Base-by-base conservation (phyloP, 768 basidiomycete genomes). In the Amanita molliuscula region DNA sequence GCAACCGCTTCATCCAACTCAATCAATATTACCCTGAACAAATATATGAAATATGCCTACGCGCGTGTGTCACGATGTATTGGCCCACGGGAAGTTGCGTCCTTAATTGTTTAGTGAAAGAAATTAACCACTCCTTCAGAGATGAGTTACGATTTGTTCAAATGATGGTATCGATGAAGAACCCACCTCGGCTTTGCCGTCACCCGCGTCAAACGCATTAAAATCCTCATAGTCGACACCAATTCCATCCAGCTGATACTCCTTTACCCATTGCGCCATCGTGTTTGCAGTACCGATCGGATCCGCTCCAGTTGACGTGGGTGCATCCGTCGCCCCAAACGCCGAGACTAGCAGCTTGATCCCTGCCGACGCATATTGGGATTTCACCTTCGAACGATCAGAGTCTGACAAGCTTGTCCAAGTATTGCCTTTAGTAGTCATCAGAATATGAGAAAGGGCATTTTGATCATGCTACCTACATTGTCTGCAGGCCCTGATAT, bases 141-240 rank as follows among this genome's bases (percentile, higher is more conserved):
- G 5, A 4, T 8, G 16, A 10, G 20, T 21, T 9, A 37, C 8
- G 18, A 9, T 38, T 18, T 10, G 16, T 38, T 38, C 16, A 35
- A 28, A 28, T 3, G 28, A n/a, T n/a, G 16, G 7, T 4, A 20
- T 8, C 37, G 11, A 18, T 0, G 8, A 38, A 16, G 11, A 11
- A 38, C 37, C 4, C 16, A 38, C 37, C 37, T 38, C 37, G 9
- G 20, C 37, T 2, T n/a, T 36, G 7, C 75, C 78, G 41, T 67
- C 64, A 10, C 75, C 72, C n/a, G 66, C 67, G 48, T 81, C 66
- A 53, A 83, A 74, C 0, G 82, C 82, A 55, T 67, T 62, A 55
- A 84, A 82, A 56, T 84, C 83, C 77, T 81, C 84, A 1, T 84
- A 87, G 61, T 87, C 83, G 31, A 88, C 79, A 59, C 85, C 84